phyloP scores from a whole-genome alignment of 192 early-diverging fungal species.

The Backusella tuberculispora region DNA sequence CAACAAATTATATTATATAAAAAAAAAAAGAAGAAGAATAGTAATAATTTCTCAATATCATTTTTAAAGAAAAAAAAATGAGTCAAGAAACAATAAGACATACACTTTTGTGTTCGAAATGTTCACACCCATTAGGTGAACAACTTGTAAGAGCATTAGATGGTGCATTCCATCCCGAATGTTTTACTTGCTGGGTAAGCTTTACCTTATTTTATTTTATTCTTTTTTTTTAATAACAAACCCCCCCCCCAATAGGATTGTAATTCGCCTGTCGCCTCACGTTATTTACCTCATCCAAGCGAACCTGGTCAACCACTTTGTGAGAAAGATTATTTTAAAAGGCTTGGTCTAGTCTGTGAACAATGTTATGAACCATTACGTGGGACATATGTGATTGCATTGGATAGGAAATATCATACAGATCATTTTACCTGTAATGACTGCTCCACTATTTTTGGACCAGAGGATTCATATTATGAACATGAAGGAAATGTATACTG shows the following conservation, averaged over 20 bases:
- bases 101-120: constrained; percentile 44
- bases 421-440: constrained; percentile 97
- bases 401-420: constrained; percentile 93
- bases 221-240: not conserved
- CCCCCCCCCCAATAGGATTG: constrained; percentile 75
- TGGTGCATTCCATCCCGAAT: constrained; percentile 89
- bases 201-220: not conserved
- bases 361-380: constrained; percentile 88
- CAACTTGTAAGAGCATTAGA: constrained; percentile 91
- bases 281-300: constrained; percentile 80
- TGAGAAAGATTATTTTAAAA: constrained; percentile 88
- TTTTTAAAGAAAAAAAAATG: not conserved
- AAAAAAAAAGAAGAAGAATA: too few relatives aligned
- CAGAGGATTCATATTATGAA: constrained; percentile 96
- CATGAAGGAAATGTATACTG: constrained; percentile 93
- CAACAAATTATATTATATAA: too few relatives aligned
- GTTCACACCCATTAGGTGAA: constrained; percentile 72
- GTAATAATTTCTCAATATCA: not conserved
- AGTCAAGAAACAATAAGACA: constrained; percentile 12
- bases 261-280: constrained; percentile 74
- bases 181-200: constrained; percentile 92
- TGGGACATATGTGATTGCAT: constrained; percentile 90
- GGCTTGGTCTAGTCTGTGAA: constrained; percentile 81
- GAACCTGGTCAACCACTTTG: constrained; percentile 72
- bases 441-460: constrained; percentile 91